These are phyloP conservation scores for Papiliotrema nemorosa DNA, from an alignment of 1,284 basidiomycete species.

Conservation along the genomic window DNA sequence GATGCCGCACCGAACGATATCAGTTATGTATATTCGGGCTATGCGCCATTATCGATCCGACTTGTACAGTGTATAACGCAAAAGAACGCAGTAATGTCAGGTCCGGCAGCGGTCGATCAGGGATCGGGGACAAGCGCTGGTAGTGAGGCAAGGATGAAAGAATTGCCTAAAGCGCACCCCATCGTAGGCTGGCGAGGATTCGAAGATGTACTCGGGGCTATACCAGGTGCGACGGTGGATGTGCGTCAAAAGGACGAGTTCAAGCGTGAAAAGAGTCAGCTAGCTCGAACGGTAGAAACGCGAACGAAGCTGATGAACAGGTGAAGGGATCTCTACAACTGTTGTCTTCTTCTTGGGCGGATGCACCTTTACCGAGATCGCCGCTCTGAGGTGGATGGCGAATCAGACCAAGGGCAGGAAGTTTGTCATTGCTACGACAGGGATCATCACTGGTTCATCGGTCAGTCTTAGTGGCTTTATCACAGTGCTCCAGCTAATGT, in stretches of 20 bases:
- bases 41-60: constrained; percentile 87
- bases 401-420: constrained; percentile 73
- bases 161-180: constrained; percentile 65
- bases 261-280: neutral
- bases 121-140: no score
- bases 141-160: constrained; percentile 43
- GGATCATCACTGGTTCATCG: constrained; percentile 68
- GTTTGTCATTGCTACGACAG: constrained; percentile 83
- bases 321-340: constrained; percentile 64
- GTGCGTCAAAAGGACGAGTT: constrained; percentile 54
- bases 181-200: constrained; percentile 96
- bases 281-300: constrained; percentile 10
- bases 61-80: constrained; percentile 89
- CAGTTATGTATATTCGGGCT: constrained; percentile 93
- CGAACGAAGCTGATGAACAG: constrained; percentile 5
- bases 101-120: constrained; percentile 54
- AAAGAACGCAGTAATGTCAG: constrained; percentile 72
- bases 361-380: constrained; percentile 94
- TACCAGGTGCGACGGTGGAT: constrained; percentile 85
- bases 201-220: constrained; percentile 75
- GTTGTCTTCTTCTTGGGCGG: constrained; percentile 98
- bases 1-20: constrained; percentile 77
- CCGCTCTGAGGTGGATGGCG: constrained; percentile 86
- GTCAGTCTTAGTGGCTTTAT: constrained; percentile 17
- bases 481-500: neutral